phyloP scores from a whole-genome alignment of 1,284 basidiomycete species.

The Porodaedalea pini region DNA sequence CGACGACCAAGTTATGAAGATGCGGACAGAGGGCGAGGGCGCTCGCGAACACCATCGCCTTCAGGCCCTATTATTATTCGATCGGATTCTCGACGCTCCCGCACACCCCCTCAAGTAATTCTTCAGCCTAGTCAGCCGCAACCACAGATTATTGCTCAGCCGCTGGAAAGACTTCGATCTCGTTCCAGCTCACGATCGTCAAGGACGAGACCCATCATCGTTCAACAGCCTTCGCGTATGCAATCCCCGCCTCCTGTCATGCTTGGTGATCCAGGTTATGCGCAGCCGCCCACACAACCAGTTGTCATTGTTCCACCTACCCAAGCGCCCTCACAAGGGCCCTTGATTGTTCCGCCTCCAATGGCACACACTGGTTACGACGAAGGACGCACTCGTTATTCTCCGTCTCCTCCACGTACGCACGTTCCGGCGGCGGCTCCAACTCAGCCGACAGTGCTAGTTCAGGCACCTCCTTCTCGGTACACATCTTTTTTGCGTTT shows the following conservation, averaged over 20 bases:
- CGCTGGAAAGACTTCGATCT: constrained; percentile 17
- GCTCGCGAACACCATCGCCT: constrained; percentile 17
- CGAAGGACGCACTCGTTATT: constrained; percentile 13
- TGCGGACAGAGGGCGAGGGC: neutral
- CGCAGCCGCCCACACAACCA: constrained; percentile 2
- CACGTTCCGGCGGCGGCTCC: neutral
- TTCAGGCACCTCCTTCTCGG: neutral
- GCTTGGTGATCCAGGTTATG: neutral
- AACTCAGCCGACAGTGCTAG: neutral
- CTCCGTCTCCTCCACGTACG: constrained; percentile 21
- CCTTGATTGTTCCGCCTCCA: constrained; percentile 9
- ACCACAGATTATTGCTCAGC: neutral
- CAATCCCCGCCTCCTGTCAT: constrained; percentile 1
- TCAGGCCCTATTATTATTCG: constrained; percentile 18
- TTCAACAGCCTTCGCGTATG: neutral
- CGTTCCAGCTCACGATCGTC: constrained; percentile 11
- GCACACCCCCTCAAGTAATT: neutral
- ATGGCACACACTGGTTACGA: neutral
- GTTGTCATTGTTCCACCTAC: constrained; percentile 7
- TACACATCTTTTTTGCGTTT: neutral
- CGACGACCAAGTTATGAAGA: neutral
- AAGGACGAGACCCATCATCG: neutral
- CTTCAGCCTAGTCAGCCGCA: neutral
- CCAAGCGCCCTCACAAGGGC: neutral
- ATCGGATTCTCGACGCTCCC: neutral